phyloP scores from a whole-genome alignment of 73 alveolate species.

The Paramecium sonneborni region DNA sequence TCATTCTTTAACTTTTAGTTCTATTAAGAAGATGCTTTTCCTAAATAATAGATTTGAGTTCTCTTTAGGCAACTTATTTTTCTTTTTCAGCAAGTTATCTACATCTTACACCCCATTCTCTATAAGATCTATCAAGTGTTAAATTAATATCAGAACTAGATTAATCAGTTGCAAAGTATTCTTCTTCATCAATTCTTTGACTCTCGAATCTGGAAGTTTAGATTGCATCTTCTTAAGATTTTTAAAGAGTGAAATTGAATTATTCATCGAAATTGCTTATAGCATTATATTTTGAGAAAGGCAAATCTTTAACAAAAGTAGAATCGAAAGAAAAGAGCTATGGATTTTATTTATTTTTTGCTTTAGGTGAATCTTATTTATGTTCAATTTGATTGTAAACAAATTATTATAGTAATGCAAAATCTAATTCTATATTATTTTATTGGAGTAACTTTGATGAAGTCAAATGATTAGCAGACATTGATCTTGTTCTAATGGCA shows the following conservation, averaged over 20 bases:
- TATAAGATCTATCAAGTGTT: neutral
- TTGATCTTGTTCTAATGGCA: too few species aligned
- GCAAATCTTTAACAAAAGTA: neutral
- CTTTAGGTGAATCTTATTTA: neutral
- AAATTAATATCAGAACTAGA: neutral
- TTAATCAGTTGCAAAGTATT: neutral
- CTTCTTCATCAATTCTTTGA: neutral
- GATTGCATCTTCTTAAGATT: neutral
- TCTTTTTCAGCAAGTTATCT: neutral
- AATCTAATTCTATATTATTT: neutral
- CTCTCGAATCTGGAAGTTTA: conserved; percentile 19
- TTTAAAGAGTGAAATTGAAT: neutral
- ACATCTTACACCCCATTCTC: neutral
- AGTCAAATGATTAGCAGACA: too few species aligned
- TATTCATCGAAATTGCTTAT: neutral
- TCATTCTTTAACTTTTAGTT: neutral
- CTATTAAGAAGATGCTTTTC: neutral
- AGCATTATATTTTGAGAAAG: neutral
- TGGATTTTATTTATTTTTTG: neutral
- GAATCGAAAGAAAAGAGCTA: neutral
- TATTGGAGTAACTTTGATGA: neutral
- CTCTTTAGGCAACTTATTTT: neutral
- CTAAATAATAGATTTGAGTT: neutral
- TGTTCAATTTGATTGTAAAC: neutral
- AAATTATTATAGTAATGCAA: neutral